Evolutionary conservation across 2,329 filamentous ascomycete species (phyloP).

Genomic region (Ophiostoma montium): DNA sequence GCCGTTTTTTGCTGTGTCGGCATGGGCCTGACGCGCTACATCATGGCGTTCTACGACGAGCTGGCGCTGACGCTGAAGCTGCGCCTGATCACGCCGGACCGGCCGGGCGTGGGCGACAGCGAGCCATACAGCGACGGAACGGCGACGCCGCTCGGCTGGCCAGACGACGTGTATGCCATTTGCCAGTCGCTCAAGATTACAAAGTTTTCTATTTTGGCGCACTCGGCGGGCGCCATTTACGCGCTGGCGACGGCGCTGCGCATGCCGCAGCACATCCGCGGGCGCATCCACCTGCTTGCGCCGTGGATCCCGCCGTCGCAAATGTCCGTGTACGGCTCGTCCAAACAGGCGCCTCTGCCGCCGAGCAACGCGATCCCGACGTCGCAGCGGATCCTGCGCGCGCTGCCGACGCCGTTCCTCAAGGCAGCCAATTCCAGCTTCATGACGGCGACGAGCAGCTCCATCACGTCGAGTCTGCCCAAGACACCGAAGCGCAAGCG

Average conservation of each 20-base stretch:
- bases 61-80: constrained; percentile 77
- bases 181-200: constrained; percentile 85
- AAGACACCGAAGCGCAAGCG: constrained; percentile 51
- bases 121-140: constrained; percentile 70
- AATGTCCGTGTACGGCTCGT: constrained; percentile 62
- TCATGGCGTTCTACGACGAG: constrained; percentile 96
- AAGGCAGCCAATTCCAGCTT: constrained; percentile 94
- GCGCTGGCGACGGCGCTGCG: constrained; percentile 86
- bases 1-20: constrained; percentile 94
- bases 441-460: constrained; percentile 81
- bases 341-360: constrained; percentile 50
- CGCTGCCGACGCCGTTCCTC: constrained; percentile 76
- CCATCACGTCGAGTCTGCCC: constrained; percentile 64
- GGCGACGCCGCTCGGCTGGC: constrained; percentile 83
- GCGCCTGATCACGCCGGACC: constrained; percentile 82
- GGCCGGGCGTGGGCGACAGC: constrained; percentile 86
- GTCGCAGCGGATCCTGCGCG: constrained; percentile 78
- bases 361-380: constrained; percentile 80
- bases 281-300: constrained; percentile 83
- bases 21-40: constrained; percentile 91
- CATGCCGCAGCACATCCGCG: constrained; percentile 91
- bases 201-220: constrained; percentile 90
- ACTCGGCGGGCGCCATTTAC: constrained; percentile 96
- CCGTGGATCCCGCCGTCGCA: constrained; percentile 97
- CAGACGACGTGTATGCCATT: constrained; percentile 84